Evolutionary conservation across 2,329 filamentous ascomycete species (phyloP), one percentile per base, ranked within the genome.

Genomic region (Leptographium lundbergii): DNA sequence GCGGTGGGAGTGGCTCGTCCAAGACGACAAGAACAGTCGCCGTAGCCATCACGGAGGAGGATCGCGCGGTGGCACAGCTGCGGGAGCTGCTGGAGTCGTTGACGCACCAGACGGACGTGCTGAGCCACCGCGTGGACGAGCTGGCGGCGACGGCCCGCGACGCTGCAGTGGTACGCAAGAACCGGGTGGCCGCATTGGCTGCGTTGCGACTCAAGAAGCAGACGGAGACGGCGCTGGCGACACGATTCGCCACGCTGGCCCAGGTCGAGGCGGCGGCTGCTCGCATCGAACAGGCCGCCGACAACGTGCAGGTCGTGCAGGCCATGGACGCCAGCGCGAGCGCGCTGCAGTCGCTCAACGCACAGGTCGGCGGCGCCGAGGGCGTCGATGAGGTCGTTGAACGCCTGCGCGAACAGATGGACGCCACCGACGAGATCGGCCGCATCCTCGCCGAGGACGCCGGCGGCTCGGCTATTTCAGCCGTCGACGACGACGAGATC

Each of bases 221-320:
- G 9, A 85, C 87, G 32, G 91, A 96, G 70, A 75, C 81, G 2
- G 87, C 85, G 13, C 78, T 97, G 0, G 75, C 82, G 34, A 82
- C 84, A 63, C 84, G 91, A 14, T 82, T 86, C 34, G 84, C 85
- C 10, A 88, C 88, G 0, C 79, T 96, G 2, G 75, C 78, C 50
- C 91, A 96, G 71, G 79, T 99, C 1, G 91, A 97, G 71, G 84
- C 89, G 62, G 85, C 95, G 0, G 88, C 90, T 58, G 72, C 79
- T n/a, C 88, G 86, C 67, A 88, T 99, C 57, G 86, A 96, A 69
- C 85, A 92, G 70, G 94, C 94, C 0, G 80, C 84, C 0, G 88
- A 91, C 70, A 89, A 96, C 63, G 84, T 95, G 10, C 87, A 90
- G 65, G 81, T 96, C 17, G 84, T 97, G 10, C 81, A 81, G 61